Evolutionary conservation across 1,139 yeast species (phyloP).

Genomic region (Keqinozyma sinolaborantium): DNA sequence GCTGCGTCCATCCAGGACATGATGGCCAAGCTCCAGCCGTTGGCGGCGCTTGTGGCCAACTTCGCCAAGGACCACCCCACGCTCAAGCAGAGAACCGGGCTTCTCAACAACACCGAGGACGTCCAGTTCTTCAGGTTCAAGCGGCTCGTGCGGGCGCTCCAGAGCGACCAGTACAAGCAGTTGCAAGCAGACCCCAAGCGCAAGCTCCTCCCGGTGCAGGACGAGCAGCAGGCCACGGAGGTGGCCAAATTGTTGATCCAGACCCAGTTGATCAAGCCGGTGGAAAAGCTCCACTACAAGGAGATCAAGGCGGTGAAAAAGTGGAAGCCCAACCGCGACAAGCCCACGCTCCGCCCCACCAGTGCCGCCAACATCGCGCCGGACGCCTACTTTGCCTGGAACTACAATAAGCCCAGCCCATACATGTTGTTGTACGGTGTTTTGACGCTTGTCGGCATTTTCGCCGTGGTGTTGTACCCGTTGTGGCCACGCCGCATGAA

Average conservation of each 20-base stretch:
- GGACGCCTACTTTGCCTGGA: conserved; percentile 87
- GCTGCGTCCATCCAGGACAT: conserved; percentile 10
- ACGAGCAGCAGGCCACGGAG: conserved; percentile 56
- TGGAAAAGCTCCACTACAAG: conserved; percentile 64
- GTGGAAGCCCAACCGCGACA: conserved; percentile 65
- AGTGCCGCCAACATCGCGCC: conserved; percentile 69
- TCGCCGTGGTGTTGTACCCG: conserved; percentile 85
- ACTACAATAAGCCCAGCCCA: conserved; percentile 74
- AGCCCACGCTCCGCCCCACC: conserved; percentile 66
- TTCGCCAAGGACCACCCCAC: conserved; percentile 61
- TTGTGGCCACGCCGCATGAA: conserved; percentile 94
- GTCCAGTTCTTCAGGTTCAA: conserved; percentile 85
- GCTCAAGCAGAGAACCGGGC: conserved; percentile 79
- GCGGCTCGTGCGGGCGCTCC: conserved; percentile 74
- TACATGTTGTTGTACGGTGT: conserved; percentile 60
- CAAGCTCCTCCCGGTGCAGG: conserved; percentile 54
- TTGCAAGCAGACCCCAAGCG: conserved; percentile 51
- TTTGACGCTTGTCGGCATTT: conserved; percentile 63
- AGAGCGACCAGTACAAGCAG: conserved; percentile 65
- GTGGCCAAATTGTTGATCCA: conserved; percentile 68
- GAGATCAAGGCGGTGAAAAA: conserved; percentile 65
- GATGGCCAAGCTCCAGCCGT: conserved; percentile 15
- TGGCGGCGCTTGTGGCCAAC: conserved; percentile 57
- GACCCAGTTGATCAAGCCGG: conserved; percentile 72
- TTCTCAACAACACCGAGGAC: conserved; percentile 60